Conservation (phyloP, 179 eudicot genomes). For the Silene vulgaris region DNA sequence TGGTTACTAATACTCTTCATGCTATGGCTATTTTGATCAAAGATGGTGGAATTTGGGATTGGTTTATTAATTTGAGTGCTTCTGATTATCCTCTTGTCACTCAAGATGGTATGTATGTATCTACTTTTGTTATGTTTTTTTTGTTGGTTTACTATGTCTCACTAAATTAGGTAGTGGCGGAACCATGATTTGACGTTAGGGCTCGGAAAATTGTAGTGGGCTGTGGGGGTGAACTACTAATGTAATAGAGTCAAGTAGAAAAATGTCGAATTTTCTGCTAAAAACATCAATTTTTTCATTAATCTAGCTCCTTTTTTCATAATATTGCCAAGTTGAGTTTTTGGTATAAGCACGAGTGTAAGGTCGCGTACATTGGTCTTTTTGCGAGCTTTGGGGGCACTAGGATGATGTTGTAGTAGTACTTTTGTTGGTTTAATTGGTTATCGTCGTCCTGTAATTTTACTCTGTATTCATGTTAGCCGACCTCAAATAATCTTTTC, state of each 20-base stretch:
- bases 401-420: not conserved
- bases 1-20: conserved; percentile 74
- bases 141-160: not conserved
- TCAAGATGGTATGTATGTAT: conserved; percentile 51
- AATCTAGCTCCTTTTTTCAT: no score
- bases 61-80: conserved; percentile 72
- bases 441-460: no score
- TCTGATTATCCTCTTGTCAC: conserved; percentile 78
- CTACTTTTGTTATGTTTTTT: not conserved
- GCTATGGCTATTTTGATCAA: conserved; percentile 65
- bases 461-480: not conserved
- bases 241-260: no score
- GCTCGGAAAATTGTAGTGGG: no score
- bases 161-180: no score
- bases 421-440: conserved; percentile 7
- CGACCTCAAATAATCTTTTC: not conserved
- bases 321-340: no score
- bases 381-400: not conserved
- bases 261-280: no score
- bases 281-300: no score
- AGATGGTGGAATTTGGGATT: conserved; percentile 63
- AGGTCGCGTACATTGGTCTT: not conserved
- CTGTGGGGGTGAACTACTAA: no score
- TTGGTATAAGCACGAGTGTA: not conserved
- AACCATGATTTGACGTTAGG: no score